Evolutionary conservation across 2,329 filamentous ascomycete genomes (phyloP).

Genomic region (Epichloe baconii): DNA sequence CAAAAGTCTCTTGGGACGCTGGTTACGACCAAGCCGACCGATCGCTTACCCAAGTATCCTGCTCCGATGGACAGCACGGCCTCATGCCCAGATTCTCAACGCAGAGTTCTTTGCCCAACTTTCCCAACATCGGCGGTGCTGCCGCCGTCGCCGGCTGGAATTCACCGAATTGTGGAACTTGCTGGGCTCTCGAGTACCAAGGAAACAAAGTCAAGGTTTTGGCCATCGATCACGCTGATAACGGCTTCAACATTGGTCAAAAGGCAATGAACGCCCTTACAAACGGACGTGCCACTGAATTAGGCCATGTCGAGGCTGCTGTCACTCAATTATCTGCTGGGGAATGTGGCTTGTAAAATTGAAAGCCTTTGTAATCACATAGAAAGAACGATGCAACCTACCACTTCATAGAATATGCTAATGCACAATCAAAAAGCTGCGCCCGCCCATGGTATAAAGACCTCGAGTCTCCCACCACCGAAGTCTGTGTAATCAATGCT

Average conservation of each 20-base stretch:
- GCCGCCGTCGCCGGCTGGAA: constrained; percentile 42
- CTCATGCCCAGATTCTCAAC: constrained; percentile 49
- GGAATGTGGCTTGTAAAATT: constrained; percentile 28
- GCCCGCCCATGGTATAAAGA: no score
- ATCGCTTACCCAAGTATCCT: constrained; percentile 44
- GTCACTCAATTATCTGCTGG: constrained; percentile 29
- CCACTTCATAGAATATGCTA: background rate
- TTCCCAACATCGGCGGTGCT: constrained; percentile 44
- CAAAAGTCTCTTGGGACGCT: constrained; percentile 53
- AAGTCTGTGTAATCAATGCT: no score
- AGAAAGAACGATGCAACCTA: background rate
- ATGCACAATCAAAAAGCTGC: no score
- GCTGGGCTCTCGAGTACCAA: constrained; percentile 42
- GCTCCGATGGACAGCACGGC: constrained; percentile 56
- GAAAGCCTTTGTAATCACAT: background rate
- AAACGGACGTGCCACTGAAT: constrained; percentile 29
- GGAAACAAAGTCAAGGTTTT: constrained; percentile 39
- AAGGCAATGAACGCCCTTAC: constrained; percentile 44
- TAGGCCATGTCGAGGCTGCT: constrained; percentile 19
- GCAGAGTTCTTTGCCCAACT: constrained; percentile 36
- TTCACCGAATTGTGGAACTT: constrained; percentile 43
- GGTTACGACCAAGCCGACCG: constrained; percentile 52
- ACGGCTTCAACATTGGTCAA: constrained; percentile 43
- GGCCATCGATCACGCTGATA: constrained; percentile 37
- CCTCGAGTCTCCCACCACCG: no score